Conservation (phyloP, 139 green algal genomes). For the Axilococcus clingmanii region DNA sequence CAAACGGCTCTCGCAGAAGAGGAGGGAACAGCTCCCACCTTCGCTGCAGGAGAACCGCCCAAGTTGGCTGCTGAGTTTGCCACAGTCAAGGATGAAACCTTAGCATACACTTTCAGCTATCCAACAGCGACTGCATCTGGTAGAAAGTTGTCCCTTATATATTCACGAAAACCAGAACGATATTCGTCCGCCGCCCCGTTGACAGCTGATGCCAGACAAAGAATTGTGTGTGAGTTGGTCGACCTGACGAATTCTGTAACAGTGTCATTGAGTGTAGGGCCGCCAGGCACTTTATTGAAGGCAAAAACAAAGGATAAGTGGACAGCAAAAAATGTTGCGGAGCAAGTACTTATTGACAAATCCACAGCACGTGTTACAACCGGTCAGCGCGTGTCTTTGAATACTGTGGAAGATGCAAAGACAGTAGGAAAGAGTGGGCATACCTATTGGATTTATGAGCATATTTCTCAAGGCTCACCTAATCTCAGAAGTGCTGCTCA, state of each 20-base stretch:
- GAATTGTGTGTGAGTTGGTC: slow-evolving; percentile 68
- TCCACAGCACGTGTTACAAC: slow-evolving; percentile 64
- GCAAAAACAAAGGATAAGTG: slow-evolving; percentile 31
- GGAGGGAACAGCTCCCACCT: slow-evolving; percentile 8
- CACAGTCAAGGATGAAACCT: slow-evolving; percentile 42
- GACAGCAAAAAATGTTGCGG: slow-evolving; percentile 56
- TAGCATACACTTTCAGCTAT: slow-evolving; percentile 76
- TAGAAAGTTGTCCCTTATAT: slow-evolving; percentile 35
- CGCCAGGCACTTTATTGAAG: slow-evolving; percentile 31
- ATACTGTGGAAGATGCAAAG: slow-evolving; percentile 46
- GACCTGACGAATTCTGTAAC: slow-evolving; percentile 25
- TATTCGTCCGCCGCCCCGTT: slow-evolving; percentile 66
- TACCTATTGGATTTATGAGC: slow-evolving; percentile 71
- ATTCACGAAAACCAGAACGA: slow-evolving; percentile 53
- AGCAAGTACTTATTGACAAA: slow-evolving; percentile 67
- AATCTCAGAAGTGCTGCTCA: slow-evolving; percentile 26
- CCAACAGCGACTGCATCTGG: slow-evolving; percentile 36
- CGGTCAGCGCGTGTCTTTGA: slow-evolving; percentile 67
- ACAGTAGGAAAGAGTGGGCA: slow-evolving; percentile 27
- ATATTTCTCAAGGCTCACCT: slow-evolving; percentile 66
- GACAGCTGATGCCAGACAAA: slow-evolving; percentile 64
- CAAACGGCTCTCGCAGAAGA: too few species aligned
- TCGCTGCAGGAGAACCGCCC: not conserved
- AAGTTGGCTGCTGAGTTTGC: not conserved
- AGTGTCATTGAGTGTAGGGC: slow-evolving; percentile 36